phyloP scores from a whole-genome alignment of 2,329 filamentous ascomycete species.

The Diaporthe caulivora region DNA sequence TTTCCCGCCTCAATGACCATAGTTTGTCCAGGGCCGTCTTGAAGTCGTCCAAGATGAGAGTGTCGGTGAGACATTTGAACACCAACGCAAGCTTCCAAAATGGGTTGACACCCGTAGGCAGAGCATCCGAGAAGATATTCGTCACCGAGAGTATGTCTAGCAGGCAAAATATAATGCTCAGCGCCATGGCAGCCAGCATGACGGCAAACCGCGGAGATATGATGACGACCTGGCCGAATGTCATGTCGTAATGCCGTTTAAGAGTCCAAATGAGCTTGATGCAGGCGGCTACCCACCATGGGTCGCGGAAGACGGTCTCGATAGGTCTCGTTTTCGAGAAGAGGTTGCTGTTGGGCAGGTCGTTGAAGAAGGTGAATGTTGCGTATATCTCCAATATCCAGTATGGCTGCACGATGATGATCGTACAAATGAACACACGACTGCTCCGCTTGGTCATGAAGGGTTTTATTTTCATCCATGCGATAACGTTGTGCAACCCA shows the following conservation, averaged over 20 bases:
- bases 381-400: slow-evolving; percentile 75
- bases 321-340: slow-evolving; percentile 33
- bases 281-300: slow-evolving; percentile 77
- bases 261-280: slow-evolving; percentile 73
- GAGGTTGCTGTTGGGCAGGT: slow-evolving; percentile 23
- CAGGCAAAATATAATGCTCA: slow-evolving; percentile 71
- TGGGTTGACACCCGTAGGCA: slow-evolving; percentile 67
- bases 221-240: slow-evolving; percentile 66
- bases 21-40: slow-evolving; percentile 65
- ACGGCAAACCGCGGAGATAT: slow-evolving; percentile 75
- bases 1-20: slow-evolving; percentile 23
- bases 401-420: slow-evolving; percentile 71
- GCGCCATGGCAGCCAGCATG: slow-evolving; percentile 70
- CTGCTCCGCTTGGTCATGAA: slow-evolving; percentile 65
- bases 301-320: slow-evolving; percentile 56
- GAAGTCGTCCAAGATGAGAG: slow-evolving; percentile 76
- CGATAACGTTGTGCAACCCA: slow-evolving; percentile 74
- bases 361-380: slow-evolving; percentile 71
- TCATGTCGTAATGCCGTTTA: slow-evolving; percentile 71
- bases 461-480: slow-evolving; percentile 76
- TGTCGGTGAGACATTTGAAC: slow-evolving; percentile 77
- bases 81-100: slow-evolving; percentile 74
- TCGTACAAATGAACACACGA: slow-evolving; percentile 68
- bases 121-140: slow-evolving; percentile 51
- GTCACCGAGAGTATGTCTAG: slow-evolving; percentile 73